Percentiles rank a stretch among this genome's conserved stretches.
Conservation (phyloP, 1,284 basidiomycete genomes). For the Chalciporus sp. region DNA sequence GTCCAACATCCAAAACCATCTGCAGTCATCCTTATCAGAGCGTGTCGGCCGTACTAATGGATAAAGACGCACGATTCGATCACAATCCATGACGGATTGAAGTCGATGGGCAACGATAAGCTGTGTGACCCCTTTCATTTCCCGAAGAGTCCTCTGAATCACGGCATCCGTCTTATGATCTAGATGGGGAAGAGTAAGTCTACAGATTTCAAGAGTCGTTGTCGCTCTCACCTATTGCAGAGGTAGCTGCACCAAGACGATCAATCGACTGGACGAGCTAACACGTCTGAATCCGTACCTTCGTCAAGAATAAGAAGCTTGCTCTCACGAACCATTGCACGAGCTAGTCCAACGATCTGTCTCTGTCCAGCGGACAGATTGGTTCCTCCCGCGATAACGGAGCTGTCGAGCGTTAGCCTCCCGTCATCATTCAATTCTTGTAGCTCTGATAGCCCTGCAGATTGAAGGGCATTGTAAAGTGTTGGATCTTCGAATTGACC, state of each 20-base stretch:
- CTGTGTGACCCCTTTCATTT: constrained; percentile 34
- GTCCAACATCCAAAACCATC: constrained; percentile 18
- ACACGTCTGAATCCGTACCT: constrained; percentile 26
- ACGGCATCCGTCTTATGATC: constrained; percentile 35
- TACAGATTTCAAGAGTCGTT: neutral
- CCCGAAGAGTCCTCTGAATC: constrained; percentile 34
- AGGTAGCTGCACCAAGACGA: neutral
- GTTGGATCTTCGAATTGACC: constrained; percentile 68
- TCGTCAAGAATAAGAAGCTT: constrained; percentile 37
- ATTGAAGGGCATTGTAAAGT: constrained; percentile 54
- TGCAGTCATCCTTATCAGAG: neutral
- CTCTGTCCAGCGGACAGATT: constrained; percentile 76
- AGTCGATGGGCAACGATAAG: constrained; percentile 41
- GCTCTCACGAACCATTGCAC: constrained; percentile 33
- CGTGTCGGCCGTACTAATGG: neutral
- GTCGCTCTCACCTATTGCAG: constrained; percentile 3
- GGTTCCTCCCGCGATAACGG: constrained; percentile 58
- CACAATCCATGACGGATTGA: constrained; percentile 39
- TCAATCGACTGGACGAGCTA: neutral
- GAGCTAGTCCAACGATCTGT: constrained; percentile 58
- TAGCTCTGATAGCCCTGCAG: constrained; percentile 56
- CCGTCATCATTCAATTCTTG: constrained; percentile 51
- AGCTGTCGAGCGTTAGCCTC: constrained; percentile 32
- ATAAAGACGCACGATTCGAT: constrained; percentile 33
- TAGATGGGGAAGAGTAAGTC: neutral